Evolutionary conservation across 2,329 filamentous ascomycete species (phyloP), one percentile per base, ranked within the genome.

Genomic region (Coleophoma crateriformis): DNA sequence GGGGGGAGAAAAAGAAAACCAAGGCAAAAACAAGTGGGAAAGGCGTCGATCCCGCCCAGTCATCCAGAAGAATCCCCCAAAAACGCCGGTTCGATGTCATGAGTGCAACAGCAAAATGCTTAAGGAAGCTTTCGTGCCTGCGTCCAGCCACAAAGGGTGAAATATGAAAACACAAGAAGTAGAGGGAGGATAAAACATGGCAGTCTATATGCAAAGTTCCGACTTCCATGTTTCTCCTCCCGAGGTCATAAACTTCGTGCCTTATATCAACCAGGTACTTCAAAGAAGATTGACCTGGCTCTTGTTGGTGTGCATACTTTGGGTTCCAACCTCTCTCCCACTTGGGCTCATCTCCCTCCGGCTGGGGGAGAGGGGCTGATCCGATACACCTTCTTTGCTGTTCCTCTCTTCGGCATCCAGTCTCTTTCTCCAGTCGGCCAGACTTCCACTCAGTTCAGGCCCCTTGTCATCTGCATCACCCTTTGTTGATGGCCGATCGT

Each of bases 391-490:
- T 41, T 58, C 60, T 27, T 50, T 51, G 15, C 54, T 51, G 7
- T 56, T 58, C 22, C 52, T 55, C 43, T 67, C 63, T 33, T 65
- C 64, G 1, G 74, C 72, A 66, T 92, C 87, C 49, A 94, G 75
- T 61, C 86, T 77, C 67, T 88, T 87, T 58, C 88, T 78, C 89
- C 89, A 95, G 64, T 88, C 87, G 11, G 85, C 84, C 40, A 94
- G 69, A 59, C 82, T 89, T 64, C 85, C 85, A 61, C 81, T 89
- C 58, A 90, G 71, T 20, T 75, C 80, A 13, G 73, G 61, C 5
- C 70, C 70, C 19, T 51, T 52, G 33, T 63, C 64, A 7, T 77
- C 73, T 37, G 76, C 73, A 17, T 72, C 68, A 11, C 55, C 60
- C 47, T 62, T 63, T 39, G 60, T 58, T 22, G 48, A 47, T 35